These are phyloP conservation scores for Solanum etuberosum DNA, from an alignment of 257 asterid species.

Conservation along the genomic window DNA sequence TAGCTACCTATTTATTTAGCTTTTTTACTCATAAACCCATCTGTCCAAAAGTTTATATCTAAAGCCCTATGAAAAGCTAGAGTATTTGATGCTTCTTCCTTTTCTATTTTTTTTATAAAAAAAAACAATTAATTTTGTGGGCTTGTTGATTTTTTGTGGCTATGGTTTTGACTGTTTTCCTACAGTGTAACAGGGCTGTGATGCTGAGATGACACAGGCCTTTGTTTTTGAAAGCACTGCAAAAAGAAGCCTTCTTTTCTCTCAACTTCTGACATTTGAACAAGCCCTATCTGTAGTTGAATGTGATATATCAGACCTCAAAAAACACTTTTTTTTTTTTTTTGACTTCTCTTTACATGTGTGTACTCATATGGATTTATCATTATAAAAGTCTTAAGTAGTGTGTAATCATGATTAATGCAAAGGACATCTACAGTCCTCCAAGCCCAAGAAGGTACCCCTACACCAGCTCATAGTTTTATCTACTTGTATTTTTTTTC, in stretches of 20 bases:
- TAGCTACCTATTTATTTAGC: background rate
- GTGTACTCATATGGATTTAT: conserved; percentile 1
- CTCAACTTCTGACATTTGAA: conserved; percentile 6
- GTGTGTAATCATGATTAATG: conserved; percentile 46
- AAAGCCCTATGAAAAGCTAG: background rate
- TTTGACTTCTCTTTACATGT: background rate
- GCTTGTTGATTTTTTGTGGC: background rate
- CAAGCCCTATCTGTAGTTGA: conserved; percentile 17
- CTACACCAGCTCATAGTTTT: conserved; percentile 7
- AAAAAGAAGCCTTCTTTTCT: conserved; percentile 5
- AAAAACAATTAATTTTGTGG: background rate
- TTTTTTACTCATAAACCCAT: background rate
- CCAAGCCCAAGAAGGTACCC: background rate
- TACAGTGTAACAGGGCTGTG: conserved; percentile 21
- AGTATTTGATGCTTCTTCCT: background rate
- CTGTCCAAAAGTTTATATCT: background rate
- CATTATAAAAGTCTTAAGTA: conserved; percentile 20
- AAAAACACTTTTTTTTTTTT: background rate
- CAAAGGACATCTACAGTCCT: conserved; percentile 12
- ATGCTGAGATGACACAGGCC: conserved; percentile 11
- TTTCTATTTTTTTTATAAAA: background rate
- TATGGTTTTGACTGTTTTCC: background rate
- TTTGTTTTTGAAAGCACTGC: conserved; percentile 29
- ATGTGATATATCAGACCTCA: conserved; percentile 20
- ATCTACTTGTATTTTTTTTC: background rate